Percentiles rank a stretch among this genome's conserved stretches.
phyloP scores from a whole-genome alignment of 2,329 filamentous ascomycete species.

The Lecanicillium sp. region DNA sequence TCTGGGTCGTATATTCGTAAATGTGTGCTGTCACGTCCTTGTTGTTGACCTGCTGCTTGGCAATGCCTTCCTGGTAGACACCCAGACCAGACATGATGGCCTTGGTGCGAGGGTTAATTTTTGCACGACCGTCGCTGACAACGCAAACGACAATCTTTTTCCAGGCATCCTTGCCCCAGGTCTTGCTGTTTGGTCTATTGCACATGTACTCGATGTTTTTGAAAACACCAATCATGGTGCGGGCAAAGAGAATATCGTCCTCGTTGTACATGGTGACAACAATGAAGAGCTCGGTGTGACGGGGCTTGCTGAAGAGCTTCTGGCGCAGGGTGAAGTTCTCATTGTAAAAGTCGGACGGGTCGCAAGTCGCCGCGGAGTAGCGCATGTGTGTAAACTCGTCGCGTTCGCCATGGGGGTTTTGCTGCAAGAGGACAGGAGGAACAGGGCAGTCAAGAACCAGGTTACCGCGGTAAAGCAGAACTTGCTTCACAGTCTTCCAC shows the following conservation, averaged over 20 bases:
- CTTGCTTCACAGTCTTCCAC: slow-evolving; percentile 98
- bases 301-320: slow-evolving; percentile 81
- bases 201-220: slow-evolving; percentile 99
- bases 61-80: slow-evolving; percentile 96
- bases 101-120: slow-evolving; percentile 88
- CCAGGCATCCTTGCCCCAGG: slow-evolving; percentile 97
- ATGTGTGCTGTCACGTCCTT: slow-evolving; percentile 97
- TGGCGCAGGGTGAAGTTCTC: slow-evolving; percentile 89
- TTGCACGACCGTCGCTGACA: slow-evolving; percentile 91
- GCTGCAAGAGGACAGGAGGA: slow-evolving; percentile 76
- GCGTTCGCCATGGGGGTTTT: slow-evolving; percentile 83
- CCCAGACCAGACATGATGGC: slow-evolving; percentile 88
- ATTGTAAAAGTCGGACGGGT: slow-evolving; percentile 79
- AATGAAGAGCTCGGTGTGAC: slow-evolving; percentile 92
- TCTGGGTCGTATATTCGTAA: slow-evolving; percentile 89
- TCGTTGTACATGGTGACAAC: slow-evolving; percentile 99
- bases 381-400: slow-evolving; percentile 90
- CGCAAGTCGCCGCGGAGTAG: slow-evolving; percentile 91
- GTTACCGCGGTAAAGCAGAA: slow-evolving; percentile 94
- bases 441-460: slow-evolving; percentile 95
- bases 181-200: slow-evolving; percentile 84
- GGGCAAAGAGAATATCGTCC: slow-evolving; percentile 89
- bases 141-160: slow-evolving; percentile 99
- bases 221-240: slow-evolving; percentile 94
- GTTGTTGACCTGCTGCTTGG: slow-evolving; percentile 93